These are phyloP conservation scores for Chiua virens DNA, from an alignment of 768 basidiomycete species.

Conservation along the genomic window DNA sequence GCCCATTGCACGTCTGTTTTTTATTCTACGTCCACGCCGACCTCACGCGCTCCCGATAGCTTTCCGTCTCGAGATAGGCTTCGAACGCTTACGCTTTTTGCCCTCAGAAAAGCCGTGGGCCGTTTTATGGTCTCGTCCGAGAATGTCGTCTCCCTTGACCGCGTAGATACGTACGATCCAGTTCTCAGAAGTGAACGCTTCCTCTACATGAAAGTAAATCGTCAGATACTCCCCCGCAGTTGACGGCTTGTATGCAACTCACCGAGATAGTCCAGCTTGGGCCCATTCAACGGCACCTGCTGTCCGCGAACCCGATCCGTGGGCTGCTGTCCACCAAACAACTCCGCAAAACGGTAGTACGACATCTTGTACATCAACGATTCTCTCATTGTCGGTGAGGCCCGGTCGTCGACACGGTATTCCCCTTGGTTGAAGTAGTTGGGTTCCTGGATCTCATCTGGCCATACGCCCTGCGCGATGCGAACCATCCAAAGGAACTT, in stretches of 20 bases:
- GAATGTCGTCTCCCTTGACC: constrained; percentile 89
- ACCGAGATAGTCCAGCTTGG: constrained; percentile 89
- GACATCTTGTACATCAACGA: constrained; percentile 99
- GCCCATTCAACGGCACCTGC: constrained; percentile 69
- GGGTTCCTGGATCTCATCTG: constrained; percentile 94
- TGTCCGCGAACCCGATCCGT: constrained; percentile 91
- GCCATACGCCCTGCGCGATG: constrained; percentile 95
- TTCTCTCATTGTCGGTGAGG: constrained; percentile 86
- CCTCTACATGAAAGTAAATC: constrained; percentile 51
- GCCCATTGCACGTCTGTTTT: not conserved
- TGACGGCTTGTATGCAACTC: constrained; percentile 24
- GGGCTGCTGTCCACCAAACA: constrained; percentile 76
- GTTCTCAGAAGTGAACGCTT: constrained; percentile 99
- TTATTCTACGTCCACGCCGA: not conserved
- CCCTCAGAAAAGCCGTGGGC: constrained; percentile 85
- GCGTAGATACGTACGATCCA: constrained; percentile 98
- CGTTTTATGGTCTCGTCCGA: constrained; percentile 87
- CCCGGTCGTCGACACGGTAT: constrained; percentile 87
- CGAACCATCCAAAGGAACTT: constrained; percentile 99
- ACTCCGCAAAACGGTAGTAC: constrained; percentile 91
- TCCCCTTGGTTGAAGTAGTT: constrained; percentile 96
- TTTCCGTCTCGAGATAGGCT: constrained; percentile 63
- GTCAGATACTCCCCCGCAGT: constrained; percentile 1
- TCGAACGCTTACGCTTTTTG: constrained; percentile 84
- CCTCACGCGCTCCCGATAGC: constrained; percentile 30